Evolutionary conservation across 352 stramenopile genomes (phyloP), one percentile per base, ranked within the genome.

Genomic region (Globisporangium uncinulatum): DNA sequence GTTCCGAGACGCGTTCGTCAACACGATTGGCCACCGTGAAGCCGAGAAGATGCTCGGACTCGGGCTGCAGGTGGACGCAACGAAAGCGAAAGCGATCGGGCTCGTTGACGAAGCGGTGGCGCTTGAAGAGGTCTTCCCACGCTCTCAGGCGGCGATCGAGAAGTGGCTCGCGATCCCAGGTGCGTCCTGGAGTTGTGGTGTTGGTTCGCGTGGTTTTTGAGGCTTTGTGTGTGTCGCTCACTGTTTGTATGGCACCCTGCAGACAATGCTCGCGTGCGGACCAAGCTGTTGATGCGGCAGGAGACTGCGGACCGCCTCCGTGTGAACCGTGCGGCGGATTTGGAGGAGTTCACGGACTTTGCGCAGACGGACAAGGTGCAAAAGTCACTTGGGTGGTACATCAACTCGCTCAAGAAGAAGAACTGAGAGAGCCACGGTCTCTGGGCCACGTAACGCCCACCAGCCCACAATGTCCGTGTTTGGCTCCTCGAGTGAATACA

Each of bases 11-110:
- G 87, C 79, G 34, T 91, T 94, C 60, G 69, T 92, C 48, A 94
- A 94, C 66, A 92, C 82, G 32, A 90, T 92, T 42, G 82, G 84
- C 41, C 79, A 92, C 67, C 79, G 84, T 11, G 69, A 94, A 53
- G 83, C 84, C 31, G 82, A 94, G 65, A 94, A 92, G 65, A 92
- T 94, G 82, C 75, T 94, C 1, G 79, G 84, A 2, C 60, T 94
- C 5, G 84, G 84, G 19, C 54, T 92, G 56, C 84, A 92, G 60
- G 80, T 94, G 34, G 76, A 94, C 59, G 84, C 84, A 1, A 72
- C 55, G 46, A 89, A 86, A 56, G 84, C 66, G 34, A 88, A 92
- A 57, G 55, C 74, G 9, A 92, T 94, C 54, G 82, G 82, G 0
- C 63, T 94, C 21, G 70, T 94, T 0, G 84, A 94, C 50, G 84